phyloP scores from a whole-genome alignment of 768 basidiomycete species.

The Exidia glandulosa region DNA sequence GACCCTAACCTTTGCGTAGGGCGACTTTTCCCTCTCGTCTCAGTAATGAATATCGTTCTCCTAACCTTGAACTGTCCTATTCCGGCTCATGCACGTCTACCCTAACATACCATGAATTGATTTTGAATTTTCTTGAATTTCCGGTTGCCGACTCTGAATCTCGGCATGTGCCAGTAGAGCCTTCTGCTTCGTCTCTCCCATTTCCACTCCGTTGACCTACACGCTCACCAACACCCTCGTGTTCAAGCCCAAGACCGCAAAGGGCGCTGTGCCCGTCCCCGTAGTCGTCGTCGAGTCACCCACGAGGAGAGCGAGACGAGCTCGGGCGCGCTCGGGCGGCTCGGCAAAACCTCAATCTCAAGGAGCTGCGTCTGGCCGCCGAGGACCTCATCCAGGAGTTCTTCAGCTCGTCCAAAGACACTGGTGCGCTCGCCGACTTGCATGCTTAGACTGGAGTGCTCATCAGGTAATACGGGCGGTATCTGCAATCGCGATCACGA shows the following conservation, averaged over 20 bases:
- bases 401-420: constrained; percentile 76
- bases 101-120: too few species aligned
- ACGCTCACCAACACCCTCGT: constrained; percentile 81
- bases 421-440: constrained; percentile 41
- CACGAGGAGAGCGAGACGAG: constrained; percentile 76
- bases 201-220: constrained; percentile 30
- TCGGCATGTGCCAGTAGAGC: too few species aligned
- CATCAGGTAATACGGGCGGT: constrained; percentile 33
- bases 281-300: constrained; percentile 82
- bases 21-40: too few species aligned
- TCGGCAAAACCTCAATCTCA: constrained; percentile 70
- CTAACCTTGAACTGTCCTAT: too few species aligned
- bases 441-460: constrained; percentile 1
- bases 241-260: constrained; percentile 96
- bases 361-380: constrained; percentile 77
- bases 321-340: constrained; percentile 62
- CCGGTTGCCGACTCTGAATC: too few species aligned
- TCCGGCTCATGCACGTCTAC: too few species aligned
- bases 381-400: constrained; percentile 82
- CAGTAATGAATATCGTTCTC: too few species aligned
- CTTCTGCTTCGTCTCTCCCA: too few species aligned
- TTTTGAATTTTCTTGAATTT: too few species aligned
- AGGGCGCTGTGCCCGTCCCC: constrained; percentile 71
- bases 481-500: constrained; percentile 65
- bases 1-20: too few species aligned